Percentiles rank a stretch among this genome's conserved stretches.
These are phyloP conservation scores for Hymenotorrendiella dingleyae DNA, from an alignment of 2,329 filamentous ascomycete genomes.

Conservation along the genomic window DNA sequence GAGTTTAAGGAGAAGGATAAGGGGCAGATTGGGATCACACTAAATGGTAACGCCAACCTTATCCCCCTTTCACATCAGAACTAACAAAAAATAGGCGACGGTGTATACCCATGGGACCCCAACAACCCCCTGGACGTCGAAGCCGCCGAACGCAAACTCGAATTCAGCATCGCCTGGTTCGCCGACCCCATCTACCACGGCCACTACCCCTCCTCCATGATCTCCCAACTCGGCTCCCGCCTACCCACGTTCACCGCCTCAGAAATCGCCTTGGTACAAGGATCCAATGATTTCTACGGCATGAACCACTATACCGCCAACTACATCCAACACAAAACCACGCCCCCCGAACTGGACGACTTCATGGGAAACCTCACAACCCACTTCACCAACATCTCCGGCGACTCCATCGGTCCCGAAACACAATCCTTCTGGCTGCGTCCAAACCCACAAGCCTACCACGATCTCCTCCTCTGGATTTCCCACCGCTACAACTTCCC, in stretches of 20 bases:
- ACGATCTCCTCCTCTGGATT: conserved; percentile 70
- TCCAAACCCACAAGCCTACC: conserved; percentile 70
- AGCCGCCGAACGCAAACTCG: conserved; percentile 73
- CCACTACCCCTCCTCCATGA: conserved; percentile 79
- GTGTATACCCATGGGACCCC: conserved; percentile 76
- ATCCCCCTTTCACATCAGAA: background rate
- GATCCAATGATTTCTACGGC: conserved; percentile 90
- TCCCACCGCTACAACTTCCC: conserved; percentile 70
- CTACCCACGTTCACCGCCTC: conserved; percentile 69
- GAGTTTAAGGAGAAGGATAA: conserved; percentile 69
- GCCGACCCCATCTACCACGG: conserved; percentile 83
- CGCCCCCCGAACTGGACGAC: conserved; percentile 57
- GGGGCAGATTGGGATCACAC: conserved; percentile 79
- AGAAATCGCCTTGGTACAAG: conserved; percentile 67
- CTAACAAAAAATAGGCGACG: conserved; percentile 52
- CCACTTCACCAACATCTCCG: conserved; percentile 63
- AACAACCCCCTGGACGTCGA: conserved; percentile 68
- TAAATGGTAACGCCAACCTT: conserved; percentile 57
- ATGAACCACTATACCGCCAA: conserved; percentile 94
- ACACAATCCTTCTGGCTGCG: conserved; percentile 79
- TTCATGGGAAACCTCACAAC: conserved; percentile 71
- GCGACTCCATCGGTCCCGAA: conserved; percentile 71
- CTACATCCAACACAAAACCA: conserved; percentile 70
- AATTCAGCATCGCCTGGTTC: conserved; percentile 86
- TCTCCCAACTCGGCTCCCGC: conserved; percentile 70